These are phyloP conservation scores for Cladosporium halotolerans DNA, from an alignment of 2,329 filamentous ascomycete species.

Conservation along the genomic window DNA sequence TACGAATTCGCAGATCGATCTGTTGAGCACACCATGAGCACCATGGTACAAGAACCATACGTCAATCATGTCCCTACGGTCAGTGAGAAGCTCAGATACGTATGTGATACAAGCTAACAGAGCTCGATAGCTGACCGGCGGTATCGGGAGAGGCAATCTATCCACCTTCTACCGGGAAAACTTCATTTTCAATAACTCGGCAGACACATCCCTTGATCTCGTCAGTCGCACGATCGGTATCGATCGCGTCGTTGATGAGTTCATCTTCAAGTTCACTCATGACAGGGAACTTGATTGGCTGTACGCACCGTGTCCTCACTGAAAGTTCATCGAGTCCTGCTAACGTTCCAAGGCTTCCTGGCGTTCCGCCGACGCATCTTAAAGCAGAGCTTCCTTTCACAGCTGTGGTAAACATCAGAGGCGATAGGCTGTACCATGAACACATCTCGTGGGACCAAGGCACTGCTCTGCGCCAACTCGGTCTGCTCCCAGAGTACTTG, in stretches of 20 bases:
- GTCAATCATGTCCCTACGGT: constrained; percentile 68
- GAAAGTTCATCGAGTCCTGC: not conserved
- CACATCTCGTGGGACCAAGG: constrained; percentile 67
- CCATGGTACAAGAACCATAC: constrained; percentile 73
- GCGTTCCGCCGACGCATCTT: constrained; percentile 52
- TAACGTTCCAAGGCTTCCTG: constrained; percentile 43
- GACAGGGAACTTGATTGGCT: constrained; percentile 61
- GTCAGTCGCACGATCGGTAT: constrained; percentile 66
- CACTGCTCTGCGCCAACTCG: constrained; percentile 55
- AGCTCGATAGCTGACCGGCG: constrained; percentile 47
- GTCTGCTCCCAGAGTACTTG: constrained; percentile 58
- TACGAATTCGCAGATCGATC: constrained; percentile 64
- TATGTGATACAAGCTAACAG: not conserved
- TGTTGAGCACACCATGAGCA: constrained; percentile 70
- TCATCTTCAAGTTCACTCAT: constrained; percentile 60
- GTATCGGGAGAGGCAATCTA: constrained; percentile 58
- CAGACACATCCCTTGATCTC: constrained; percentile 61
- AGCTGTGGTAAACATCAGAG: constrained; percentile 60
- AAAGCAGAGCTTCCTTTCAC: constrained; percentile 57
- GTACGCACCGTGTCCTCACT: constrained; percentile 39
- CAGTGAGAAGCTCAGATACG: not conserved
- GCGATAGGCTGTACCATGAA: constrained; percentile 63
- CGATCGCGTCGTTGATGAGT: constrained; percentile 67
- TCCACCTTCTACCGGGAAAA: constrained; percentile 65
- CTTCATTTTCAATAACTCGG: constrained; percentile 69